Base-by-base conservation (phyloP, 805 yeast species). In the Vanderwaltozyma polyspora region DNA sequence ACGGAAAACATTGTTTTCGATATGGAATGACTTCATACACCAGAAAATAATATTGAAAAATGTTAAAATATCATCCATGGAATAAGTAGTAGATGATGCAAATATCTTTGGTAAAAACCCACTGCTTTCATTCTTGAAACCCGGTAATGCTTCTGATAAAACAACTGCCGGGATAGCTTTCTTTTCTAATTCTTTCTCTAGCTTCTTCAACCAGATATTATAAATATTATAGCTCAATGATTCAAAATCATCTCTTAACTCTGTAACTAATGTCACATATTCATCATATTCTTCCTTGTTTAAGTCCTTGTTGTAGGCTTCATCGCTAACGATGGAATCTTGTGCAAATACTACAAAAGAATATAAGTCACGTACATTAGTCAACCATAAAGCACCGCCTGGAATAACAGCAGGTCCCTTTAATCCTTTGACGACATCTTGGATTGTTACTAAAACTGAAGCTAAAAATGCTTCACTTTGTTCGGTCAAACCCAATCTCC, bases 301-400 rank as follows among this genome's bases (percentile, higher is more conserved):
- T 86, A 91, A 79, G 41, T 82, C 94, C 40, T 74, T 74, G 29
- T 81, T 70, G 41, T 84, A 70, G 5, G 78, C 70, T 52, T 82
- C 94, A 52, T 84, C 85, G 30, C 83, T 87, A 33, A 83, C 63
- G 40, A 91, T 84, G n/a, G 94, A 85, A 39, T 76, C 74, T 59
- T 89, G 94, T 3, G 97, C 97, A 59, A 85, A 82, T 12, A 87
- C 76, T 39, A 89, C 94, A 66, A 91, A 91, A 3, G 97, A 86
- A 59, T 82, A 83, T 49, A 91, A 70, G 56, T 91, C 97, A 56
- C 91, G 95, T 3, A 93, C 87, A 61, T 91, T 91, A 3, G 96
- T 83, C 44, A 91, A 68, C 98, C 98, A 91, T 66, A 87, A 91
- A 0, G 96, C 94, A 45, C 95, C 97, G 48, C 85, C 85, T 31